Evolutionary conservation across 257 asterid genomes (phyloP).

Genomic region (Nicotiana paniculata): DNA sequence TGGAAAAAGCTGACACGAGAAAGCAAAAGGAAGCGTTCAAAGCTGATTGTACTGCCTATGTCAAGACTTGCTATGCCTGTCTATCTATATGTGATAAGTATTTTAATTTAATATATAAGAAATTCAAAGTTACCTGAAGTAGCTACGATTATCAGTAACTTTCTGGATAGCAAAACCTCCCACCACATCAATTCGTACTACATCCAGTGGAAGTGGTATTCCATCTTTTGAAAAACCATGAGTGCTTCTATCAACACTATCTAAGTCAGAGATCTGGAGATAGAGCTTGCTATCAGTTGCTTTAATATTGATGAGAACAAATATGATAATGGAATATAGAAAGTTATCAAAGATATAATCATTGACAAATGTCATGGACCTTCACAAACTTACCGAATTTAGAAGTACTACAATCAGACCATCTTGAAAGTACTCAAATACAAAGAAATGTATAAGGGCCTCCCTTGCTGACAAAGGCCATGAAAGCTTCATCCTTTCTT

Average conservation of each 20-base stretch:
- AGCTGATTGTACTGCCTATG: not conserved
- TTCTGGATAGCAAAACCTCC: constrained; percentile 88
- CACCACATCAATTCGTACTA: constrained; percentile 69
- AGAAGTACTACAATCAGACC: constrained; percentile 70
- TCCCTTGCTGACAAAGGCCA: constrained; percentile 95
- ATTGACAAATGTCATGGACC: not conserved
- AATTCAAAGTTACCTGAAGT: constrained; percentile 53
- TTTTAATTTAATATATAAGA: not conserved
- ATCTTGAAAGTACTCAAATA: constrained; percentile 74
- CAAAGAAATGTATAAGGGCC: constrained; percentile 57
- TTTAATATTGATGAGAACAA: not conserved
- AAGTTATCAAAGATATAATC: not conserved
- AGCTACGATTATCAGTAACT: constrained; percentile 60
- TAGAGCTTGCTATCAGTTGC: not conserved
- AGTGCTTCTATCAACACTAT: constrained; percentile 44
- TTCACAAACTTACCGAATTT: constrained; percentile 53
- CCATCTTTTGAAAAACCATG: constrained; percentile 76
- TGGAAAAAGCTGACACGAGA: not conserved
- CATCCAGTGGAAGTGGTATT: constrained; percentile 57
- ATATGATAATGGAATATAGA: not conserved
- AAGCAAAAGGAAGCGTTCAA: not conserved
- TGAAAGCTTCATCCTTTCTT: constrained; percentile 94
- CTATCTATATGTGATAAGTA: too few relatives aligned
- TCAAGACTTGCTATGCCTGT: not conserved
- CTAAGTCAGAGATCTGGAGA: constrained; percentile 62